Conservation (phyloP, 176 grass and related monocot species). For the Olyra latifolia region DNA sequence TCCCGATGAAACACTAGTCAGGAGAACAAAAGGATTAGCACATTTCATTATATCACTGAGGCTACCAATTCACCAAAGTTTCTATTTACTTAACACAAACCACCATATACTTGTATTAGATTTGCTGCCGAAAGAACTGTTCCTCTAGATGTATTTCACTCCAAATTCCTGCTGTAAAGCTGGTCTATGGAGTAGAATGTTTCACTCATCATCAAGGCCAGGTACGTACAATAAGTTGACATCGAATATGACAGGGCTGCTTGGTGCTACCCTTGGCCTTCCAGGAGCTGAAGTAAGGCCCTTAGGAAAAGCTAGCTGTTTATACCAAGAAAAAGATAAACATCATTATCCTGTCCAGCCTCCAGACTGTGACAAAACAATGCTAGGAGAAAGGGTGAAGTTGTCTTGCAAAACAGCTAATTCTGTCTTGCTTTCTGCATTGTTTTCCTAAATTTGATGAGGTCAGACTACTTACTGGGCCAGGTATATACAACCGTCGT, state of each 20-base stretch:
- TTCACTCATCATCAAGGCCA: slow-evolving; percentile 88
- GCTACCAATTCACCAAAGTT: background rate
- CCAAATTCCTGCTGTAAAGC: slow-evolving; percentile 3
- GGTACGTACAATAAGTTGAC: slow-evolving; percentile 81
- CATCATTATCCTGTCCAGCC: slow-evolving; percentile 17
- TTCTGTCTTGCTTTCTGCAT: background rate
- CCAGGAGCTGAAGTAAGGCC: slow-evolving; percentile 90
- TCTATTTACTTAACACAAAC: background rate
- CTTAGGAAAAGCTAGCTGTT: slow-evolving; percentile 79
- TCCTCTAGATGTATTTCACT: slow-evolving; percentile 20
- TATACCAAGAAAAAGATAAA: slow-evolving; percentile 12
- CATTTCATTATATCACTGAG: background rate
- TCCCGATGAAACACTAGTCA: no score
- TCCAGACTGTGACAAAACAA: background rate
- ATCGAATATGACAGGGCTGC: slow-evolving; percentile 84
- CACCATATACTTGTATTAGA: background rate
- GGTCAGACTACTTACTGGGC: slow-evolving; percentile 50
- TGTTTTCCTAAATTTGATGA: background rate
- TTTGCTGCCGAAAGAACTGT: slow-evolving; percentile 28
- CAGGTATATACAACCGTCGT: slow-evolving; percentile 87
- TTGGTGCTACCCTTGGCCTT: slow-evolving; percentile 82
- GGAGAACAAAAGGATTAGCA: background rate
- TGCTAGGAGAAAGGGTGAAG: background rate
- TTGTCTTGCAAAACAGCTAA: background rate
- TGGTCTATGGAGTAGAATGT: background rate